A percentile compares a stretch with the other conserved stretches of the same genome.
Evolutionary conservation across 805 yeast species (phyloP).

Genomic region (Candida stauntonica): DNA sequence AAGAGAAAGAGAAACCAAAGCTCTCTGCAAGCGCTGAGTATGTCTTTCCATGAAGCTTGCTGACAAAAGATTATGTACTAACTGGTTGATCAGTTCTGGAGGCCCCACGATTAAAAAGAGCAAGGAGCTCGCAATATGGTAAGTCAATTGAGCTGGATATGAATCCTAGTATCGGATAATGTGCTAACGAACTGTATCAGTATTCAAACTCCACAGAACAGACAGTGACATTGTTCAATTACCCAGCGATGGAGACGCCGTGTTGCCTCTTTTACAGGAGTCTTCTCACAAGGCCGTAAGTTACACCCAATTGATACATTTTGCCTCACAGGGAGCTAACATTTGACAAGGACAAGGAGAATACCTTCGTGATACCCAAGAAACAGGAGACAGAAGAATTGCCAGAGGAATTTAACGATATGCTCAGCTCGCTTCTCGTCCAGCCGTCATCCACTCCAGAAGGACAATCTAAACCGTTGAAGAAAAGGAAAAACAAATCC

Average conservation of each 20-base stretch:
- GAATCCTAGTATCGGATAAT: slow-evolving; percentile 9
- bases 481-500: too few species aligned
- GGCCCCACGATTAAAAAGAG: slow-evolving; percentile 35
- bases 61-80: too few species aligned
- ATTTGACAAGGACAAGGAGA: slow-evolving; percentile 21
- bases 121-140: slow-evolving; percentile 31
- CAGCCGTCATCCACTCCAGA: too few species aligned
- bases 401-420: slow-evolving; percentile 65
- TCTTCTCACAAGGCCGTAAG: slow-evolving; percentile 17
- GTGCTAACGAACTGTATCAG: slow-evolving; percentile 1
- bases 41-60: slow-evolving; percentile 16
- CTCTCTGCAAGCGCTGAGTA: slow-evolving; percentile 74
- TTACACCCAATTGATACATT: too few species aligned
- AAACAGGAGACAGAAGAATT: slow-evolving; percentile 30
- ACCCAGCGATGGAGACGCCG: slow-evolving; percentile 12
- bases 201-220: slow-evolving; percentile 47
- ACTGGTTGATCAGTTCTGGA: slow-evolving; percentile 28
- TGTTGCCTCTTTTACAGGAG: slow-evolving; percentile 25
- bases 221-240: slow-evolving; percentile 31
- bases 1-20: slow-evolving; percentile 85
- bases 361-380: slow-evolving; percentile 24
- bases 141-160: slow-evolving; percentile 9
- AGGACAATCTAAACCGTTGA: slow-evolving; percentile 31
- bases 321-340: neutral
- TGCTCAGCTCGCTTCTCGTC: slow-evolving; percentile 65